phyloP scores from a whole-genome alignment of 2,329 filamentous ascomycete genomes.

The Verruconis gallopava region DNA sequence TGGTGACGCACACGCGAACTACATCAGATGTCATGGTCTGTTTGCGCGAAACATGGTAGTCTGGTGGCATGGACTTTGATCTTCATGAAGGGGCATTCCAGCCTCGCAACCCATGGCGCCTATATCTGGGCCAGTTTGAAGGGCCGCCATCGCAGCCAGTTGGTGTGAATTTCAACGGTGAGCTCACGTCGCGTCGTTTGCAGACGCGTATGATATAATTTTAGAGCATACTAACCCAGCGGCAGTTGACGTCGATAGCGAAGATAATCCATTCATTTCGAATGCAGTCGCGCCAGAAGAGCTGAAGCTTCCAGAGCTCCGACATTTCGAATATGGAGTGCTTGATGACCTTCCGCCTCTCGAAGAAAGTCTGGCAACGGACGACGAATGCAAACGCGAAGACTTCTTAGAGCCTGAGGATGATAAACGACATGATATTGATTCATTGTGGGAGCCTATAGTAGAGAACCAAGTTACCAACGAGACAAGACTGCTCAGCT shows the following conservation, averaged over 20 bases:
- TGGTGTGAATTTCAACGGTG: conserved; percentile 5
- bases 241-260: conserved; percentile 22
- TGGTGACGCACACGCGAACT: too few species aligned
- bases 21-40: too few species aligned
- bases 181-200: conserved; percentile 1
- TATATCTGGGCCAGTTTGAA: conserved; percentile 7
- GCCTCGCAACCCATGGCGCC: conserved; percentile 14
- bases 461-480: conserved; percentile 20
- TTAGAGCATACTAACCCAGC: conserved; percentile 14
- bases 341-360: conserved; percentile 22
- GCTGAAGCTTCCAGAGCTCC: conserved; percentile 25
- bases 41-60: too few species aligned
- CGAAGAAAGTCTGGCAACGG: conserved; percentile 20
- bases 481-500: conserved; percentile 42
- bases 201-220: conserved; percentile 11
- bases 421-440: conserved; percentile 17
- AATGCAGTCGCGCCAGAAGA: conserved; percentile 22
- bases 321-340: conserved; percentile 27
- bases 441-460: conserved; percentile 28
- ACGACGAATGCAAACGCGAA: conserved; percentile 21
- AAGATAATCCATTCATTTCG: conserved; percentile 28
- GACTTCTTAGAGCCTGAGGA: conserved; percentile 14
- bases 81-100: conserved; percentile 12
- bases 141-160: too few species aligned
- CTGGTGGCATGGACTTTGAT: conserved; percentile 1